Conservation (phyloP, 139 green algal genomes). For the Tetradesmus obliquus region DNA sequence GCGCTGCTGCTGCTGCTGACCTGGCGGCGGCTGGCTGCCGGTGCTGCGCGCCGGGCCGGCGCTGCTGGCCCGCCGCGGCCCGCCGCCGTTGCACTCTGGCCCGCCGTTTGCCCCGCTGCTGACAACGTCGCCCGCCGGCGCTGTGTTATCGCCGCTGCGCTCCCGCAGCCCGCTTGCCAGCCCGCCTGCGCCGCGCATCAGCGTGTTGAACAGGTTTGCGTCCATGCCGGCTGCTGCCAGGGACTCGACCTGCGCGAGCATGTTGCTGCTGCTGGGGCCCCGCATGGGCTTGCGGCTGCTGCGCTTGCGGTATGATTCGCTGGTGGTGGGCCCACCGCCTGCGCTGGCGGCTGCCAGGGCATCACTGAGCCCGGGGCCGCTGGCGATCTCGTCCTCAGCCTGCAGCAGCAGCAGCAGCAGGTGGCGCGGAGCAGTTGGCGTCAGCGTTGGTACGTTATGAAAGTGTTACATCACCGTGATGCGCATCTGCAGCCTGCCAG, state of each 20-base stretch:
- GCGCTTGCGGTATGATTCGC: slow-evolving; percentile 40
- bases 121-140: slow-evolving; percentile 16
- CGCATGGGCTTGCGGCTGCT: slow-evolving; percentile 44
- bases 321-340: slow-evolving; percentile 28
- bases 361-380: slow-evolving; percentile 36
- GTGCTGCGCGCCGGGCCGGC: not conserved
- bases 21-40: not conserved
- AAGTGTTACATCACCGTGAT: too few relatives aligned
- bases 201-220: not conserved
- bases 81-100: not conserved
- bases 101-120: slow-evolving; percentile 27
- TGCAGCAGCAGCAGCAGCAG: slow-evolving; percentile 8
- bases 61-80: not conserved
- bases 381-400: slow-evolving; percentile 62
- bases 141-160: slow-evolving; percentile 39
- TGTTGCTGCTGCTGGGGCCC: slow-evolving; percentile 44
- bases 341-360: not conserved
- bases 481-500: too few relatives aligned
- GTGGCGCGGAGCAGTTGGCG: too few relatives aligned
- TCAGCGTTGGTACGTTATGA: too few relatives aligned
- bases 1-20: not conserved
- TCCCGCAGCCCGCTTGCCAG: slow-evolving; percentile 14
- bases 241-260: not conserved
- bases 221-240: not conserved
- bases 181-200: not conserved